Evolutionary conservation across 176 grass and related monocot species (phyloP), one percentile per base, ranked within the genome.

Genomic region (Aegilops sharonensis): DNA sequence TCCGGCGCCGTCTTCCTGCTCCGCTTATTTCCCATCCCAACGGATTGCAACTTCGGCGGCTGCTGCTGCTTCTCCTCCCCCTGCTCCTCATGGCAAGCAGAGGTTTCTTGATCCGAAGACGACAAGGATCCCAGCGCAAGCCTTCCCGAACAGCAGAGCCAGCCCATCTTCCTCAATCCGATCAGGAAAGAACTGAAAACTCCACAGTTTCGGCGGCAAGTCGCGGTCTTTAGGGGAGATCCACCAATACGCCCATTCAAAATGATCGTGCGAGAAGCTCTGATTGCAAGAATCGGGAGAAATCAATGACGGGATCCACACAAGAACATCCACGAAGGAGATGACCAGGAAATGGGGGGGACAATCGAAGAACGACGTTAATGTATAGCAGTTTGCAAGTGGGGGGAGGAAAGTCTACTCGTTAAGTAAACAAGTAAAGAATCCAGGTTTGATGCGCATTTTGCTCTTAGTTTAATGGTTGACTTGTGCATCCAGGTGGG

Each of bases 401-500:
- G 18, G 15, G 64, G 81, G 21, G 31, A 11, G 68, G 63, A 67
- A 83, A 78, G 74, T 85, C 83, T 68, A 78, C 73, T 52, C 73
- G 50, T 24, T 78, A 85, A 54, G 34, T 78, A 85, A 85, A 78
- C 7, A 74, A 84, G 61, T 5, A 50, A 62, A 37, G 63, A 78
- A 85, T 64, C 42, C 83, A 66, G 17, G 43, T 67, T 68, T 78
- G 48, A 23, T 78, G 63, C 62, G 73, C 43, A 42, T 60, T 42
- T 84, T 13, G 60, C 24, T 37, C 83, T 54, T 84, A 47, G 29
- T 63, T 85, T 77, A 78, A 78, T 85, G 29, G 83, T 85, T 85
- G 83, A 85, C 83, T 68, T 32, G 72, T 56, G 83, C 11, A 68
- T 64, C 72, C 47, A 64, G 72, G 60, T 78, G 61, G 37, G 30